Conservation (phyloP, 441 rosid genomes). For the Populus hybrid region DNA sequence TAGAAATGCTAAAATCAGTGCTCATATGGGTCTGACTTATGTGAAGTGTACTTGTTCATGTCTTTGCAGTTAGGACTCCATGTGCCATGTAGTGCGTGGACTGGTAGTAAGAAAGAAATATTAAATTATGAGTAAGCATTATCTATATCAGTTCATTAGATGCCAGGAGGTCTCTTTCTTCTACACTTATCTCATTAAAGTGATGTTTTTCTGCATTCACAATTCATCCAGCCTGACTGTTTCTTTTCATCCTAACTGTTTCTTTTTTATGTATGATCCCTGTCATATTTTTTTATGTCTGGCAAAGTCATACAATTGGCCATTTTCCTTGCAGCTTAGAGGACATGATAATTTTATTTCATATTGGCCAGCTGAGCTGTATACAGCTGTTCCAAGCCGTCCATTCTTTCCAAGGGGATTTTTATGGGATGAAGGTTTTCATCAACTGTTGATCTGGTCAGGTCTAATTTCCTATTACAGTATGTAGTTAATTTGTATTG, state of each 20-base stretch:
- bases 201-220: background rate
- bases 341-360: slow-evolving; percentile 50
- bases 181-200: background rate
- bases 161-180: background rate
- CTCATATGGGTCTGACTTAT: background rate
- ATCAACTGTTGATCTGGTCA: slow-evolving; percentile 91
- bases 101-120: background rate
- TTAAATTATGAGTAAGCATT: background rate
- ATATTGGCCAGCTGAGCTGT: slow-evolving; percentile 99
- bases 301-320: slow-evolving; percentile 34
- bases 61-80: background rate
- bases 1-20: background rate
- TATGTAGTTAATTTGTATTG: slow-evolving; percentile 16
- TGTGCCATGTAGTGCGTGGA: background rate
- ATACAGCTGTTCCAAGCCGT: slow-evolving; percentile 97
- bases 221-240: slow-evolving; percentile 3
- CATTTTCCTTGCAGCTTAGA: slow-evolving; percentile 56
- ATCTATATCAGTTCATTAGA: background rate
- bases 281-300: slow-evolving; percentile 25
- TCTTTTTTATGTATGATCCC: slow-evolving; percentile 5
- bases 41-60: background rate
- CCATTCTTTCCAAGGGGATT: slow-evolving; percentile 97
- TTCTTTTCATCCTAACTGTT: background rate
- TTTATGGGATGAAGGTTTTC: slow-evolving; percentile 99
- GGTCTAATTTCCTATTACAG: slow-evolving; percentile 22